These are phyloP conservation scores for Septoria petroselini DNA, from an alignment of 2,329 filamentous ascomycete species.

Conservation along the genomic window DNA sequence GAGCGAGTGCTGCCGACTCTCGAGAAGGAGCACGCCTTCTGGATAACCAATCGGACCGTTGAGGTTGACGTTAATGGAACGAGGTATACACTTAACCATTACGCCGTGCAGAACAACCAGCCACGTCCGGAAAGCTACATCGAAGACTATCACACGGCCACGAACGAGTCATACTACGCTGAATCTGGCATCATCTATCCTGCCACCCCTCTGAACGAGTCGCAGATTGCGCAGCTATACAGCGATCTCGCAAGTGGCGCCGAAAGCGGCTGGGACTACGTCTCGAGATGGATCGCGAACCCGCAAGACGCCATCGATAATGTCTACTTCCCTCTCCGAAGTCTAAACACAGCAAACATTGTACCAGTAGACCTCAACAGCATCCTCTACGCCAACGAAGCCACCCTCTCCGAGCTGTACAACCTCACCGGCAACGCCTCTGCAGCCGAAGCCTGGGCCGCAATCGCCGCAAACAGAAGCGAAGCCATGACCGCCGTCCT, in stretches of 20 bases:
- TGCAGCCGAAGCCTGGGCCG: conserved; percentile 51
- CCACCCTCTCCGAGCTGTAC: conserved; percentile 57
- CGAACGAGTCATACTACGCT: conserved; percentile 62
- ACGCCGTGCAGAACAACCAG: conserved; percentile 61
- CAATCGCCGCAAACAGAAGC: conserved; percentile 53
- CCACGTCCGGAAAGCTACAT: conserved; percentile 65
- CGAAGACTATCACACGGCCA: conserved; percentile 65
- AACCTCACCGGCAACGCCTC: conserved; percentile 51
- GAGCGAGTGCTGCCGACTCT: conserved; percentile 60
- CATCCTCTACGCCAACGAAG: conserved; percentile 65
- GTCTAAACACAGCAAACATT: conserved; percentile 57
- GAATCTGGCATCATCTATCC: conserved; percentile 58
- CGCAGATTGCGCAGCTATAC: conserved; percentile 55
- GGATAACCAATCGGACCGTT: conserved; percentile 59
- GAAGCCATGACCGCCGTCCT: conserved; percentile 61
- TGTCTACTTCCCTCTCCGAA: conserved; percentile 63
- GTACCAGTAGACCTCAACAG: conserved; percentile 66
- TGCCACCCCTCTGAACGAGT: conserved; percentile 51
- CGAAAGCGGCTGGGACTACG: conserved; percentile 66
- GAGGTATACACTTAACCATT: conserved; percentile 58
- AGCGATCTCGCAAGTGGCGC: conserved; percentile 63
- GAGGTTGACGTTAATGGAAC: conserved; percentile 44
- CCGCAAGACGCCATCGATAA: conserved; percentile 59
- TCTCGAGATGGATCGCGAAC: conserved; percentile 56
- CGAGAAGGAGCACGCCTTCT: conserved; percentile 63